Conservation (phyloP, 2,329 filamentous ascomycete genomes). For the Microthyrium microscopicum region DNA sequence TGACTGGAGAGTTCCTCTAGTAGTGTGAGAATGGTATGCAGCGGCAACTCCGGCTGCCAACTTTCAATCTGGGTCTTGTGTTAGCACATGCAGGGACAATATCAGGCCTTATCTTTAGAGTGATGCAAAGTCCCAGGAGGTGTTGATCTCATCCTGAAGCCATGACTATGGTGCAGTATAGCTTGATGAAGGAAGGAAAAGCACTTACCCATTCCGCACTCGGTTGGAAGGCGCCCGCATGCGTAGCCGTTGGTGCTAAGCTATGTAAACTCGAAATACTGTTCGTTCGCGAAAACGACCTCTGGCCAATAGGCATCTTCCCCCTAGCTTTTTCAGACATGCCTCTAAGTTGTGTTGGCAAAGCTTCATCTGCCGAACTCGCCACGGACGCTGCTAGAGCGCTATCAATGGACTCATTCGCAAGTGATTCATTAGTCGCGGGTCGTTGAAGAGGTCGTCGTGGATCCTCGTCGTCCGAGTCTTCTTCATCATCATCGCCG, state of each 20-base stretch:
- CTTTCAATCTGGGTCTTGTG: slow-evolving; percentile 57
- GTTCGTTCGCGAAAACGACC: slow-evolving; percentile 78
- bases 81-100: background rate
- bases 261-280: slow-evolving; percentile 67
- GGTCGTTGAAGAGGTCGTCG: background rate
- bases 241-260: slow-evolving; percentile 39
- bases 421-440: background rate
- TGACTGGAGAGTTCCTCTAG: slow-evolving; percentile 44
- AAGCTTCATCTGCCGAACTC: slow-evolving; percentile 55
- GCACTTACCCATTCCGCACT: slow-evolving; percentile 52
- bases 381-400: slow-evolving; percentile 53
- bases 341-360: slow-evolving; percentile 67
- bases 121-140: too few species aligned
- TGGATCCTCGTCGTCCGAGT: slow-evolving; percentile 44
- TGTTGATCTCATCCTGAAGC: too few species aligned
- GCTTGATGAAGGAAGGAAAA: background rate
- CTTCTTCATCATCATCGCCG: slow-evolving; percentile 68
- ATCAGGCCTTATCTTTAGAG: background rate
- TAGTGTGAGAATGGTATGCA: slow-evolving; percentile 70
- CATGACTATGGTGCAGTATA: background rate
- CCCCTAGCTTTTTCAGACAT: slow-evolving; percentile 97
- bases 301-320: slow-evolving; percentile 75
- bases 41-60: slow-evolving; percentile 80
- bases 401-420: slow-evolving; percentile 14
- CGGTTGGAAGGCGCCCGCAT: slow-evolving; percentile 51